A percentile compares a stretch with the other conserved stretches of the same genome.
Conservation (phyloP, 352 stramenopile species). For the Phytophthora idaei region DNA sequence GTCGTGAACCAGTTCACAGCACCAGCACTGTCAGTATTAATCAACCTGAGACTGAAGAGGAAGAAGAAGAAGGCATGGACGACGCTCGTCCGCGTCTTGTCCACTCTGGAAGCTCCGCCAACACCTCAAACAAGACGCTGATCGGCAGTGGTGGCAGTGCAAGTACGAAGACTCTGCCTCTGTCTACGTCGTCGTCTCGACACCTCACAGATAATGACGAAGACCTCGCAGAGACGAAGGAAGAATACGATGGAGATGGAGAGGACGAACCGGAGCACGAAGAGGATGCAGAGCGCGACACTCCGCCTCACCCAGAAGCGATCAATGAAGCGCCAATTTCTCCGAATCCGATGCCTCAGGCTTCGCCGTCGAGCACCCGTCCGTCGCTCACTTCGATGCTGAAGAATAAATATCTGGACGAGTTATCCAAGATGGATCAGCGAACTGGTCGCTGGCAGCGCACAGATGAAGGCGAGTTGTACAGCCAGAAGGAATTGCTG, state of each 20-base stretch:
- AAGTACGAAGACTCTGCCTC: not conserved
- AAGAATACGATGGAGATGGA: conserved; percentile 24
- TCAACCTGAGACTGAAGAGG: conserved; percentile 25
- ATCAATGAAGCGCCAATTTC: conserved; percentile 5
- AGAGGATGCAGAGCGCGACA: conserved; percentile 1
- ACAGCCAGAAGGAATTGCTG: conserved; percentile 58
- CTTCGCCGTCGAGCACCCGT: conserved; percentile 16
- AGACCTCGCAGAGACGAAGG: conserved; percentile 3
- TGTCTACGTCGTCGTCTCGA: conserved; percentile 4
- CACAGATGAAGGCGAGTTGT: conserved; percentile 38
- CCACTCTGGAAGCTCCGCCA: conserved; percentile 36
- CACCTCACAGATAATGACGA: conserved; percentile 3
- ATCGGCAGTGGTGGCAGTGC: conserved; percentile 8
- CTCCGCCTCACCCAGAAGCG: not conserved
- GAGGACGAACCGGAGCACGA: conserved; percentile 38
- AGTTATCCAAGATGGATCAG: conserved; percentile 54
- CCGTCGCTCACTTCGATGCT: conserved; percentile 65
- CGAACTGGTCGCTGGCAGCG: conserved; percentile 43
- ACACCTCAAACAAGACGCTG: conserved; percentile 51
- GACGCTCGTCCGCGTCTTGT: conserved; percentile 38
- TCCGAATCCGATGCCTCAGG: conserved; percentile 16
- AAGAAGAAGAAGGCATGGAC: conserved; percentile 37
- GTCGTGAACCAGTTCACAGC: conserved; percentile 35
- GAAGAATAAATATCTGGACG: conserved; percentile 61
- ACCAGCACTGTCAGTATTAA: conserved; percentile 33